Evolutionary conservation across 2,329 filamentous ascomycete species (phyloP), one percentile per base, ranked within the genome.

Genomic region (Talaromyces marneffei): DNA sequence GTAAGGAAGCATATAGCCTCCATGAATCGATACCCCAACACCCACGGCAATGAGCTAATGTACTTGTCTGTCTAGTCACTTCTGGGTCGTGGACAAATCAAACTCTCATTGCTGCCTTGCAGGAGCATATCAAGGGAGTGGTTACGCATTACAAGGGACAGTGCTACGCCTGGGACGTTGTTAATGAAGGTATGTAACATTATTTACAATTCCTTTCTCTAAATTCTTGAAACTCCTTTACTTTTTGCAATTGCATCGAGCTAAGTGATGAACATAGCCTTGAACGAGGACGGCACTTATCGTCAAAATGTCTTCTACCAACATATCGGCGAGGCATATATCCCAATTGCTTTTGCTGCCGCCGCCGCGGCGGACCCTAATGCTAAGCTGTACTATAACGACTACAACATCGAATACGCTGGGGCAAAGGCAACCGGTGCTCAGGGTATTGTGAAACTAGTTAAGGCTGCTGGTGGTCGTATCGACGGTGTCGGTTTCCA

Each of bases 341-440:
- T 91, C 58, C 78, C 79, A 23, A 87, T 89, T 67, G 88, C 88
- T 37, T 91, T 91, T 76, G 79, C 83, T 57, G 84, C 88, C 10
- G 88, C 89, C 20, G 82, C 83, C 57, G 79, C 79, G 8, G 87
- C 86, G 14, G 88, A 91, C 71, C 86, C 88, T 2, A 68, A 74
- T 60, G 87, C 85, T 2, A 87, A 87, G 75, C 79, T 91, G 40
- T 92, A 89, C 78, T 89, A 91, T 76, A 92, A 77, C 63, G 71
- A 79, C 44, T 75, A 74, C 39, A 74, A 73, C 62, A 75, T 77
- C 56, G 75, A 77, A 56, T 69, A 67, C 55, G 66, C 70, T 0
- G 72, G 72, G 16, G 58, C 68, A 33, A 75, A 76, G 64, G 65
- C 67, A 5, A 67, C 66, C n/a, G 70, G 68, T 5, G 69, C 70